Base-by-base conservation (phyloP, 2,329 filamentous ascomycete species). In the Fusarium palustre region DNA sequence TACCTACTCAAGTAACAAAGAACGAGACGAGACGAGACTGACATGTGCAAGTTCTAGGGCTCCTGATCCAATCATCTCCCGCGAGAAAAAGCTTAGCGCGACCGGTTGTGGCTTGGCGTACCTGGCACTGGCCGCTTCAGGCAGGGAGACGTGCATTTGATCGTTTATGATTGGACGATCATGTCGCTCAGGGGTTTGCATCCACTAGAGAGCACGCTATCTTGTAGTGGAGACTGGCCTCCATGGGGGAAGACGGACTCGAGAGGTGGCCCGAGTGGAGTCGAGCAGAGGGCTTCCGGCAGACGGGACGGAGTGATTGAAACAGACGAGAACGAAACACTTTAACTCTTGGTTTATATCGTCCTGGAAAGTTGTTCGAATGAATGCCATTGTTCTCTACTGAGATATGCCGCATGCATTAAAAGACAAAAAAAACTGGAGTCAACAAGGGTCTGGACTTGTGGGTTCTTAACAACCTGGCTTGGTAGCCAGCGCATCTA, bases 71-170 rank as follows among this genome's bases (percentile, higher is more conserved):
- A 70, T 70, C 59, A 55, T 24, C 42, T 15, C 13, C 20, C 4
- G 20, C 20, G 42, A 64, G 42, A 30, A 42, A 59, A 68, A 64
- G 63, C 55, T 66, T 66, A 66, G 64, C 63, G 63, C 25, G 49
- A 31, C 48, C 38, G 25, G 42, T 15, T 39, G 25, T 25, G 31
- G 47, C 59, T 56, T 64, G 60, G 65, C 64, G 64, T 64, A 42
- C 63, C 53, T 68, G 39, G 15, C 30, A 13, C 31, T 55, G 64
- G 56, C 64, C 55, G 53, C 41, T 60, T 66, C 61, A 66, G 61
- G 63, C 48, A 65, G 61, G 61, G 63, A 66, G 61, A 66, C 10
- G 22, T 38, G 13, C 2, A 5, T n/a, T 42, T 15, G n/a, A 15
- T 20, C 4, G 5, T 9, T 2, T 15, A 18, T 60, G 43, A 66